Evolutionary conservation across 148 eudicot genomes (phyloP).

Genomic region (Vaccinium darrowii): DNA sequence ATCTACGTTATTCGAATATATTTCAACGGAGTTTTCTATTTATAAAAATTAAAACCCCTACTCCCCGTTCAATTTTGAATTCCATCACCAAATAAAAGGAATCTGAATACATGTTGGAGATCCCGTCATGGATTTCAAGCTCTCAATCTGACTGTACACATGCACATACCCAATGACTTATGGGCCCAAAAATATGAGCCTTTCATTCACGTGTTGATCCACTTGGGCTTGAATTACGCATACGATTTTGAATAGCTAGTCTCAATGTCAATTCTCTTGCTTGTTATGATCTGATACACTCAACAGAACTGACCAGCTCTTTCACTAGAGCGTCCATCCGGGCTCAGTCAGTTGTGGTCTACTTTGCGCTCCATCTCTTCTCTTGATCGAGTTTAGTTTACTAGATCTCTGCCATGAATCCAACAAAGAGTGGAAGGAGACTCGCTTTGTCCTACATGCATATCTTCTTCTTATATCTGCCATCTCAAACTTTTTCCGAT

Average conservation of each 20-base stretch:
- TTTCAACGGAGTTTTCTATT: neutral
- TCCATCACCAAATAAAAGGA: neutral
- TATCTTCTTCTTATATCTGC: no score
- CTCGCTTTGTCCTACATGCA: no score
- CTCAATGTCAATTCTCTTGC: neutral
- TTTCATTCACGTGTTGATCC: neutral
- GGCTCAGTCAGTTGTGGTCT: no score
- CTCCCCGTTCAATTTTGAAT: neutral
- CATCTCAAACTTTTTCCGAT: no score
- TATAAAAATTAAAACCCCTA: neutral
- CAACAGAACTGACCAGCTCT: neutral
- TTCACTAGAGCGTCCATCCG: no score
- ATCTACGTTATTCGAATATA: neutral
- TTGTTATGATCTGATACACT: neutral
- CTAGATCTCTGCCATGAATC: no score
- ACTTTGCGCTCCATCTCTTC: no score
- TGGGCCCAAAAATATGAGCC: neutral
- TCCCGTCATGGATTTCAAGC: neutral
- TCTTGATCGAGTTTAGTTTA: no score
- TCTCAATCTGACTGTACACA: constrained; percentile 2
- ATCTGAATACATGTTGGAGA: neutral
- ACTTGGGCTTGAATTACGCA: neutral
- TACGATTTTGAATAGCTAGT: neutral
- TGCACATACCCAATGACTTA: neutral
- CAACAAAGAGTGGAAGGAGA: no score